Conservation (phyloP, 2,329 filamentous ascomycete species). For the Pseudogymnoascus sp. region DNA sequence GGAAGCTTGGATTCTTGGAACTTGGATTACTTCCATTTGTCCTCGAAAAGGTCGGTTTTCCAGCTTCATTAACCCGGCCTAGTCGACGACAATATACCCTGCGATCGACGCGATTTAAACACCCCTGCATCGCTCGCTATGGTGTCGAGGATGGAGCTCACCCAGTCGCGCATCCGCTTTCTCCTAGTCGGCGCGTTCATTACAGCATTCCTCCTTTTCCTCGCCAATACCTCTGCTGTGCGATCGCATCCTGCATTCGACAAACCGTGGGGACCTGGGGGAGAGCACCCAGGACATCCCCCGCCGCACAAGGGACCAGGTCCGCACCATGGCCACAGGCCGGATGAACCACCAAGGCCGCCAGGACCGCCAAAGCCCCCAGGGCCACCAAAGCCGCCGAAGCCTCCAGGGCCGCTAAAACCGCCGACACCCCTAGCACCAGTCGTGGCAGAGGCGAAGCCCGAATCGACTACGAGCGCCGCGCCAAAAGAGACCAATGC, state of each 20-base stretch:
- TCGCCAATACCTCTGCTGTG: neutral
- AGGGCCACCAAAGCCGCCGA: neutral
- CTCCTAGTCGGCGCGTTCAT: neutral
- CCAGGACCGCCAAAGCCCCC: neutral
- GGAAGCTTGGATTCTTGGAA: neutral
- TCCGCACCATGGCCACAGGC: neutral
- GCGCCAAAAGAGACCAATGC: neutral
- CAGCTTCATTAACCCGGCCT: neutral
- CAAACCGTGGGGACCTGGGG: neutral
- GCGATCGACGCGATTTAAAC: neutral
- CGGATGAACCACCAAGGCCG: neutral
- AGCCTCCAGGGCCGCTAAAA: neutral
- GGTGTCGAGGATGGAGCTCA: slow-evolving; percentile 3
- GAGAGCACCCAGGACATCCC: neutral
- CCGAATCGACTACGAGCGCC: neutral
- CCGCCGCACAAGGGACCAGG: neutral
- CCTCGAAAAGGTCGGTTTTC: neutral
- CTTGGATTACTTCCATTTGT: neutral
- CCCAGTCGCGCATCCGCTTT: neutral
- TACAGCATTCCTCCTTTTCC: neutral
- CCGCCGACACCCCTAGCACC: slow-evolving; percentile 1
- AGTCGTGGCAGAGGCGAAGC: neutral
- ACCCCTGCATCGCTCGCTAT: neutral
- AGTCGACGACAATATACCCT: neutral
- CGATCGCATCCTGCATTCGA: neutral